Base-by-base conservation (phyloP, 192 early-diverging fungal genomes). In the Backusella liffmaniae region DNA sequence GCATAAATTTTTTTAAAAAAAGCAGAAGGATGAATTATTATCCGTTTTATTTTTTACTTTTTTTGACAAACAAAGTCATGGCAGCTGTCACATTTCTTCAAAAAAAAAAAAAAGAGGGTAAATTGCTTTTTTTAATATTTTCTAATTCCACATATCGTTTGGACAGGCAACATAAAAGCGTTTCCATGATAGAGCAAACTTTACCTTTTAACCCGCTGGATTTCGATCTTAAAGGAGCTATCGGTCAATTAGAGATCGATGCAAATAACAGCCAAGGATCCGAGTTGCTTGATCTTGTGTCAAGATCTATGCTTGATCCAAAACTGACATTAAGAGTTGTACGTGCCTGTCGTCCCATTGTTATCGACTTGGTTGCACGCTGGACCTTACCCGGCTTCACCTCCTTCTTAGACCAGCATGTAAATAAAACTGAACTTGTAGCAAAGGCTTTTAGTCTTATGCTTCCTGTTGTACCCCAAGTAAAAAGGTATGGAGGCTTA, bases 361-460 rank as follows among this genome's bases (percentile, higher is more conserved):
- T 94, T 8, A 85, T 96, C 29, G 96, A 98, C 71, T 85, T 98
- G 35, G 86, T 89, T 0, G 91, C 92, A 16, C 90, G 96, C 59
- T 95, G 93, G 94, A 85, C 85, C 16, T 70, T 80, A 10, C 74
- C 77, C 16, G 76, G 73, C 15, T 84, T 81, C 32, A 70, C 66
- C 51, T 68, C 51, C 53, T 79, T 78, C 73, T 67, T 79, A 68
- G 66, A 79, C 10, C 42, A 41, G 62, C 66, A 67, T 79, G 80
- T 81, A 77, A 65, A 79, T 75, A 79, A 73, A 77, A 77, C 84
- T 23, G 69, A 84, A 70, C 41, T 73, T 44, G 74, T 87, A 76
- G 82, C 86, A 76, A 76, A 76, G 73, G 91, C 93, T 1, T 87
- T 91, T 41, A 88, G 88, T 34, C 23, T 84, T 34, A 81, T 94